These are phyloP conservation scores for Phlebopus sp. DNA, from an alignment of 1,284 basidiomycete species.

Conservation along the genomic window DNA sequence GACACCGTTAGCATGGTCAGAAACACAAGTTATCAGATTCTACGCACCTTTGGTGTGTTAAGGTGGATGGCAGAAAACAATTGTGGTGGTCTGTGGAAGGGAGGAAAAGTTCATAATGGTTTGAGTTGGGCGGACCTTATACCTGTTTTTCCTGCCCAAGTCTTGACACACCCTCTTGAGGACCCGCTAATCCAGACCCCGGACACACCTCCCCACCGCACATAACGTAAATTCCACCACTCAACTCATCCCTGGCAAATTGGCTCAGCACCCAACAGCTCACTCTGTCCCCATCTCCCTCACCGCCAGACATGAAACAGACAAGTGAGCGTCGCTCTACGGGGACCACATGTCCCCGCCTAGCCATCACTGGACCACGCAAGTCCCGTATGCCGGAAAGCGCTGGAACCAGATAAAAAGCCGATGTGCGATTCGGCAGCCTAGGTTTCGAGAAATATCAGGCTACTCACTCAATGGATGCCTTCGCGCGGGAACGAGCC, in stretches of 20 bases:
- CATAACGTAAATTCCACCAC: slow-evolving; percentile 19
- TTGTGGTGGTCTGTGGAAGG: slow-evolving; percentile 29
- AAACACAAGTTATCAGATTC: not conserved
- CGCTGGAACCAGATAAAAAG: slow-evolving; percentile 1
- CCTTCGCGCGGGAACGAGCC: slow-evolving; percentile 1
- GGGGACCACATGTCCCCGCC: slow-evolving; percentile 1
- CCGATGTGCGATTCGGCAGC: slow-evolving; percentile 5
- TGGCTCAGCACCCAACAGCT: too few relatives aligned
- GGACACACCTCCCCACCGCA: slow-evolving; percentile 21
- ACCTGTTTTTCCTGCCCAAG: slow-evolving; percentile 23
- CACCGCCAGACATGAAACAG: too few relatives aligned
- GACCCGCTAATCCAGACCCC: slow-evolving; percentile 28
- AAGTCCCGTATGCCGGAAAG: slow-evolving; percentile 4
- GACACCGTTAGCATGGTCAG: not conserved
- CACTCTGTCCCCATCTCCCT: not conserved
- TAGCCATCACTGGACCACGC: not conserved
- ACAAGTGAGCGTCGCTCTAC: too few relatives aligned
- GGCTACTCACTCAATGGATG: not conserved
- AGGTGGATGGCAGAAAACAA: slow-evolving; percentile 8
- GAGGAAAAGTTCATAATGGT: slow-evolving; percentile 35
- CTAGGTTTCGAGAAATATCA: not conserved
- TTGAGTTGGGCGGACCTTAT: slow-evolving; percentile 34
- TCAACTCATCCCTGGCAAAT: too few relatives aligned
- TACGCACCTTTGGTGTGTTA: slow-evolving; percentile 13
- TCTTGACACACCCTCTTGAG: slow-evolving; percentile 24